A percentile compares a stretch with the other conserved stretches of the same genome.
phyloP scores from a whole-genome alignment of 805 yeast species.

The Suhomyces sp. region DNA sequence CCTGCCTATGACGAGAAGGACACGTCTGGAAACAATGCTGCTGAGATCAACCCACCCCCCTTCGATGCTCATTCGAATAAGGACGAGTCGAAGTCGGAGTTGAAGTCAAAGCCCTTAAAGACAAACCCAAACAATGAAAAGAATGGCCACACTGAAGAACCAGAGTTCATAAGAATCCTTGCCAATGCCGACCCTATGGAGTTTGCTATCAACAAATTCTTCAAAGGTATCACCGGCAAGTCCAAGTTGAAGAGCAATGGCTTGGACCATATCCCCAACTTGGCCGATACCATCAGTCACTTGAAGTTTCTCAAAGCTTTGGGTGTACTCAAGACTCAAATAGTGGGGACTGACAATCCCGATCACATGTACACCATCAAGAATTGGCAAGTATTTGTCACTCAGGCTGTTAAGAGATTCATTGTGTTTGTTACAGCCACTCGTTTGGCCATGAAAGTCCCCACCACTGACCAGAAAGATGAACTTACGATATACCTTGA shows the following conservation, averaged over 20 bases:
- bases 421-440: slow-evolving; percentile 19
- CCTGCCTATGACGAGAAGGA: too few species aligned
- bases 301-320: slow-evolving; percentile 24
- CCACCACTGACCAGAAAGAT: not conserved
- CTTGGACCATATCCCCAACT: slow-evolving; percentile 9
- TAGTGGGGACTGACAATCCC: slow-evolving; percentile 5
- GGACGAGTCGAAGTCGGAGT: too few species aligned
- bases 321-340: slow-evolving; percentile 14
- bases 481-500: slow-evolving; percentile 6
- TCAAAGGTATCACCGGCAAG: not conserved
- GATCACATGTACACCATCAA: slow-evolving; percentile 8
- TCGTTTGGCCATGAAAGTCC: not conserved
- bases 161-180: not conserved
- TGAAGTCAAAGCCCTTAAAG: too few species aligned
- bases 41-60: too few species aligned
- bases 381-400: slow-evolving; percentile 23
- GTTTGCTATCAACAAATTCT: not conserved
- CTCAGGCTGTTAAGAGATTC: slow-evolving; percentile 23
- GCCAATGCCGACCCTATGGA: not conserved
- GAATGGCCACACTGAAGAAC: too few species aligned
- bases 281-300: slow-evolving; percentile 19
- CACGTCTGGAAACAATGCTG: too few species aligned
- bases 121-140: too few species aligned
- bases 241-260: not conserved
- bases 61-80: too few species aligned